Base-by-base conservation (phyloP, 768 basidiomycete species). In the Amanita molliuscula region DNA sequence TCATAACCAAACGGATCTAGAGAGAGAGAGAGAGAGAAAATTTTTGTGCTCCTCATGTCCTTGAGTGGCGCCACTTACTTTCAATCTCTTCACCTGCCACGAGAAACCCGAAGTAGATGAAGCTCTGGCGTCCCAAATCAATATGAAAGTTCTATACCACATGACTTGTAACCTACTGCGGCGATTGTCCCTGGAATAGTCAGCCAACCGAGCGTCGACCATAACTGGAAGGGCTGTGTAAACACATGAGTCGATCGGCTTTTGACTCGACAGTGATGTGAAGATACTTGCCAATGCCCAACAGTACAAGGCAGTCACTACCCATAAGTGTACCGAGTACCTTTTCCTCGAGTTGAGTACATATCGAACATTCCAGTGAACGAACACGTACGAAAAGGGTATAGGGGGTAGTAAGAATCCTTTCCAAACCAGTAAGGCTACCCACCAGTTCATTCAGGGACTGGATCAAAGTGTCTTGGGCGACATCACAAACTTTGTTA, bases 331-430 rank as follows among this genome's bases (percentile, higher is more conserved):
- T 29, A 81, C 66, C 1, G 78, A 78, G 57, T 84, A 84, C 36
- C 81, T 83, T 54, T 42, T 28, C 15, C 13, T 5, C 7, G 11
- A 9, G 48, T 23, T 34, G 43, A 31, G 47, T 23, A 11, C 46
- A 20, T 16, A 11, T 23, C 35, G 33, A 49, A 42, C 51, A 33
- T 29, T 38, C 28, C 33, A 34, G 25, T 29, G 4, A 26, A 36
- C 9, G 44, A 20, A 47, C 13, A 52, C 43, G 36, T 55, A 84
- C 76, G 82, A 85, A 65, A 83, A 86, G 8, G 84, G 85, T 40
- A 88, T 84, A 3, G 84, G 84, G 84, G 1, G 83, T 84, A 0
- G 83, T 86, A 4, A 88, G 69, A 53, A 86, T 84, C 36, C 85
- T 69, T 57, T 88, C 84, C 1, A 87, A 67, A 3, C 81, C 80